Conservation (phyloP, 2,329 filamentous ascomycete species). For the Ceratocystis alfenasii region DNA sequence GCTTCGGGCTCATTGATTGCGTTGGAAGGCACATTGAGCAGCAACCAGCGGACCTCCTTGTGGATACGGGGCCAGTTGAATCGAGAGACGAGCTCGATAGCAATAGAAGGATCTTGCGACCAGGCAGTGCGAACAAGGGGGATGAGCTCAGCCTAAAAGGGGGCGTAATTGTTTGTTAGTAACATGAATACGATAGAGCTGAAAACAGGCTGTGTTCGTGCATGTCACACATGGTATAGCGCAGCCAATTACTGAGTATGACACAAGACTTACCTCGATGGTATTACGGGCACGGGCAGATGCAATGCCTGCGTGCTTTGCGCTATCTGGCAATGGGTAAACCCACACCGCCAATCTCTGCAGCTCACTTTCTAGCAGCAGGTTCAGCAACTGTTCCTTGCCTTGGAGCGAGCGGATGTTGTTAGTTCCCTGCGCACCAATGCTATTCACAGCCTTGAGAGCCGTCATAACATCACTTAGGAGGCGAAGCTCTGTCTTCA, state of each 20-base stretch:
- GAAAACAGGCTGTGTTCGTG: background rate
- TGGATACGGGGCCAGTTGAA: constrained; percentile 65
- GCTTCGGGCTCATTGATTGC: constrained; percentile 72
- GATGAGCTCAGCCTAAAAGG: constrained; percentile 40
- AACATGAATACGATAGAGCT: background rate
- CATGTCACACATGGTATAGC: background rate
- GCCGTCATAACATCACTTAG: constrained; percentile 61
- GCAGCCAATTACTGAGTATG: background rate
- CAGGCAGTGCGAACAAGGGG: constrained; percentile 71
- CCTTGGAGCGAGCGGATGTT: constrained; percentile 54
- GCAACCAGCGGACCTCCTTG: constrained; percentile 63
- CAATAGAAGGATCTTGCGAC: constrained; percentile 71
- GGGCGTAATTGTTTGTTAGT: too few species aligned
- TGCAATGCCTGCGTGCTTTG: constrained; percentile 29
- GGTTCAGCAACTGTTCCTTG: constrained; percentile 72
- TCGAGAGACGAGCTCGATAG: constrained; percentile 69
- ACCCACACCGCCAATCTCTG: constrained; percentile 80
- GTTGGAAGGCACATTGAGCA: constrained; percentile 74
- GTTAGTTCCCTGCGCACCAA: constrained; percentile 42
- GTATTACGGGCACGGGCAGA: constrained; percentile 23
- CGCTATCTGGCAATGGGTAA: constrained; percentile 52
- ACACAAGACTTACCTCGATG: constrained; percentile 25
- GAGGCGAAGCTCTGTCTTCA: constrained; percentile 82
- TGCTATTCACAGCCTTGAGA: constrained; percentile 51
- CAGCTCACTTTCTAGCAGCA: constrained; percentile 76